Evolutionary conservation across 2,329 filamentous ascomycete genomes (phyloP).

Genomic region (Pseudogymnoascus pannorum): DNA sequence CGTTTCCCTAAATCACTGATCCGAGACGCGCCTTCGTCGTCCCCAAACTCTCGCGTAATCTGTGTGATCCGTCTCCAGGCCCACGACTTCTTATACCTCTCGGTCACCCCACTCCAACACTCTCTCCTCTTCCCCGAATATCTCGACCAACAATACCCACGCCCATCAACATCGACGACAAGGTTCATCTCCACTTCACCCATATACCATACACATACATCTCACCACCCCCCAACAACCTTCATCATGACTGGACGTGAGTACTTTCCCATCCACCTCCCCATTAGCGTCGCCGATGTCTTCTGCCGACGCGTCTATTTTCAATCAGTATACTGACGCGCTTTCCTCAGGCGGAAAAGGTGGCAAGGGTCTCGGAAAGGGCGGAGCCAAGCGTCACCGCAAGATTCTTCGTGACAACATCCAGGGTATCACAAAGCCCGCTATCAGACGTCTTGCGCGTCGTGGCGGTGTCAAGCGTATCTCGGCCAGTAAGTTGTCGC

Average conservation of each 20-base stretch:
- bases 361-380: constrained; percentile 97
- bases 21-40: neutral
- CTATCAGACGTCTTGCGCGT: constrained; percentile 95
- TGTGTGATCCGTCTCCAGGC: constrained; percentile 16
- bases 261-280: constrained; percentile 31
- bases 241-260: constrained; percentile 68
- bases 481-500: constrained; percentile 66
- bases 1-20: constrained; percentile 8
- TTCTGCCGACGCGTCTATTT: constrained; percentile 16
- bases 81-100: constrained; percentile 15
- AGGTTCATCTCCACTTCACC: constrained; percentile 9
- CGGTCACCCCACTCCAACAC: constrained; percentile 14
- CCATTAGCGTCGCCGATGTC: constrained; percentile 12
- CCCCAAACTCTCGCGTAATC: constrained; percentile 18
- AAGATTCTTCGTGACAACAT: constrained; percentile 99
- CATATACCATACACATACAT: too few species aligned
- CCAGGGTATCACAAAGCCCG: constrained; percentile 97
- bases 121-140: neutral
- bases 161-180: constrained; percentile 14
- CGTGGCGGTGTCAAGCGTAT: constrained; percentile 99
- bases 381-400: constrained; percentile 95
- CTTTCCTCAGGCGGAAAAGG: constrained; percentile 71
- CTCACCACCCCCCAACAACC: constrained; percentile 18
- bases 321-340: constrained; percentile 37
- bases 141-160: constrained; percentile 4